Base-by-base conservation (phyloP, 345 rosid species). In the Eucalyptus marginata region DNA sequence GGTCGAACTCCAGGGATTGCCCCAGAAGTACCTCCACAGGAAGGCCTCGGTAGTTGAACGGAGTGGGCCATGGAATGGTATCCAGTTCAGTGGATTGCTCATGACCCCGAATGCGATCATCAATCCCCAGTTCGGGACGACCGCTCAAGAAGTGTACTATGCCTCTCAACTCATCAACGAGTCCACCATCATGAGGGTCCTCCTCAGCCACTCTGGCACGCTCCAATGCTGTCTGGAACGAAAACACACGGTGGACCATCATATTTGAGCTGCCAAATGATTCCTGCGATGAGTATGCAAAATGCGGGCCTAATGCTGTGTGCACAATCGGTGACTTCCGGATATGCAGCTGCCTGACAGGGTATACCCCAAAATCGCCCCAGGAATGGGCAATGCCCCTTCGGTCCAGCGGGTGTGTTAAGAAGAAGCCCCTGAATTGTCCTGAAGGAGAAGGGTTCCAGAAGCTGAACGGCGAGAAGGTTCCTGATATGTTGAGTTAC, bases 21-120 rank as follows among this genome's bases (percentile, higher is more conserved):
- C 94, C 8, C 91, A 94, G 51, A 4, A 13, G 7, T 22, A 44
- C 59, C 64, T 85, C 29, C 83, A 46, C 52, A 59, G 36, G 87
- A 94, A 92, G 40, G 89, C 92, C 2, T 52, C 24, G 29, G 87
- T 58, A 8, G 15, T 29, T n/a, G 47, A 12, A 44, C 88, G 94
- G 47, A 90, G n/a, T 1, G 94, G 95, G 13, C 90, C 93, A 11
- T 93, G 94, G 93, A 49, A 89, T 85, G 92, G 91, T 29, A 31
- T 90, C 43, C 58, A 24, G 36, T 91, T 91, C 49, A 76, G 54
- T 13, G 87, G 87, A 33, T 15, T 43, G 36, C 43, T 27, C 8
- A 8, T 86, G 59, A 50, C 4, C 36, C 56, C 44, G 3, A 86
- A 86, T 40, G 22, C 36, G 2, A 25, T 49, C 54, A 49, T 11